phyloP scores from a whole-genome alignment of 768 basidiomycete species.

The Russula ochroleuca region DNA sequence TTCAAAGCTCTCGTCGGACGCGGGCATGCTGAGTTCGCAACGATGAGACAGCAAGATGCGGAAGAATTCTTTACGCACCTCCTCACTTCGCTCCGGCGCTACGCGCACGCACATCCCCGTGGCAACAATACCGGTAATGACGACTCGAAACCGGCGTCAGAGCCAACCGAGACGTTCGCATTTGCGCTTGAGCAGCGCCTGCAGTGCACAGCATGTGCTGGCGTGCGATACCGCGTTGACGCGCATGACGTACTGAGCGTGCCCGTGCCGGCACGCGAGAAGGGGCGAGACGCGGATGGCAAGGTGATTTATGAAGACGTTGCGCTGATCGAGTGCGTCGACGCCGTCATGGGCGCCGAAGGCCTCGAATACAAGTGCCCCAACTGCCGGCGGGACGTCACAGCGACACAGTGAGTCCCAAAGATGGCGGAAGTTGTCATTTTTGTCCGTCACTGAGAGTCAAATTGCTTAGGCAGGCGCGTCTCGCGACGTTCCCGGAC shows the following conservation, averaged over 20 bases:
- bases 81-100: constrained; percentile 64
- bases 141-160: constrained; percentile 34
- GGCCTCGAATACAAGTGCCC: constrained; percentile 79
- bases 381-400: constrained; percentile 59
- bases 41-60: constrained; percentile 96
- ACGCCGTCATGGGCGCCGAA: constrained; percentile 54
- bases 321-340: constrained; percentile 55
- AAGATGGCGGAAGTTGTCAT: background rate
- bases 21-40: constrained; percentile 90
- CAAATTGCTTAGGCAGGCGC: constrained; percentile 50
- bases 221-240: constrained; percentile 81
- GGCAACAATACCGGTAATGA: too few species aligned
- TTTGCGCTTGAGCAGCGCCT: constrained; percentile 86
- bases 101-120: constrained; percentile 46
- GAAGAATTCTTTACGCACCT: constrained; percentile 91
- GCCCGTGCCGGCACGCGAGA: constrained; percentile 65
- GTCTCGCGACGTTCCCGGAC: constrained; percentile 83
- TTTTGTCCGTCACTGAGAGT: background rate
- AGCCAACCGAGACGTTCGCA: constrained; percentile 72
- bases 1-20: constrained; percentile 91
- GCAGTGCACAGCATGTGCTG: constrained; percentile 71
- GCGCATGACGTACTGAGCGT: constrained; percentile 73
- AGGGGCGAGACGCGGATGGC: constrained; percentile 51
- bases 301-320: constrained; percentile 64
- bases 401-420: constrained; percentile 62